Conservation (phyloP, 352 stramenopile genomes). For the Phytopythium oedochilum region DNA sequence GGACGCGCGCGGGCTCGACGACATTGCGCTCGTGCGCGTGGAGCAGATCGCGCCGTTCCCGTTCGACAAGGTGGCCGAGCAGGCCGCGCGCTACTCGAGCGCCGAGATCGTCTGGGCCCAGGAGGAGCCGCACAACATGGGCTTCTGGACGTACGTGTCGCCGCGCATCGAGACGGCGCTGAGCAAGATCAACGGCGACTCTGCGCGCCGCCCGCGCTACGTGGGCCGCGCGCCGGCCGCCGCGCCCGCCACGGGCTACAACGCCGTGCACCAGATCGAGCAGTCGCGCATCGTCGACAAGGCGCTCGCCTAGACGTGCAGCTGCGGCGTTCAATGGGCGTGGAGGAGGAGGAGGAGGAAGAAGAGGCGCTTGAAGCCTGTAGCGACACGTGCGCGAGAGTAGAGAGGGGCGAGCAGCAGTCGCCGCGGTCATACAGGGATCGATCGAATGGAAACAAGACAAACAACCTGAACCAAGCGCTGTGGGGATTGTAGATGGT, state of each 20-base stretch:
- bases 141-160: conserved; percentile 91
- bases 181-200: conserved; percentile 85
- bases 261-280: conserved; percentile 91
- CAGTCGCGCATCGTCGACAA: conserved; percentile 91
- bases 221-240: conserved; percentile 92
- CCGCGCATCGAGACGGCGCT: conserved; percentile 95
- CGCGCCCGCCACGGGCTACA: conserved; percentile 95
- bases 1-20: conserved; percentile 76
- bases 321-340: neutral
- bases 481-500: neutral
- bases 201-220: conserved; percentile 88
- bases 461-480: too few relatives aligned
- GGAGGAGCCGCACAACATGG: conserved; percentile 97
- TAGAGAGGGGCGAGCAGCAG: neutral
- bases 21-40: conserved; percentile 90
- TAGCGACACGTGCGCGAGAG: too few relatives aligned
- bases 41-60: conserved; percentile 98
- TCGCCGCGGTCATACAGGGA: neutral
- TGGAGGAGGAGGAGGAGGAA: too few relatives aligned
- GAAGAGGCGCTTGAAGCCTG: too few relatives aligned
- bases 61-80: conserved; percentile 93
- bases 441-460: neutral
- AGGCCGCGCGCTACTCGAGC: conserved; percentile 88
- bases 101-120: conserved; percentile 94
- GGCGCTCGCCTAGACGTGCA: conserved; percentile 59